Conservation (phyloP, 1,139 yeast genomes). For the Eremothecium cymbalariae region DNA sequence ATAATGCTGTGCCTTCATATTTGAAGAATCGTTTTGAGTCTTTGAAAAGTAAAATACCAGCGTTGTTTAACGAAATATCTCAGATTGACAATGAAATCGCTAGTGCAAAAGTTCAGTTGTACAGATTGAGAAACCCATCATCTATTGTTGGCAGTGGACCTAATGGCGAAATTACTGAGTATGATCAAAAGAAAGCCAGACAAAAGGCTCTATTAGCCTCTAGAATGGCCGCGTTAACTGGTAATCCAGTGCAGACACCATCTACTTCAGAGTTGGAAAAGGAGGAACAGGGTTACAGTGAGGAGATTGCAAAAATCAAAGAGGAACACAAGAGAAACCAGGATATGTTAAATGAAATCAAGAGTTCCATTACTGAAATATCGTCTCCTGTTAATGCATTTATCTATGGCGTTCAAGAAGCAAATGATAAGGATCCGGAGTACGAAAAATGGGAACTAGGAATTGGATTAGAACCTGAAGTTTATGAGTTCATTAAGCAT, state of each 20-base stretch:
- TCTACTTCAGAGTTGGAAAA: constrained; percentile 42
- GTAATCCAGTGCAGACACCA: constrained; percentile 45
- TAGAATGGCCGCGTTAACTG: constrained; percentile 88
- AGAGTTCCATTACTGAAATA: constrained; percentile 61
- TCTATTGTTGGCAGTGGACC: constrained; percentile 76
- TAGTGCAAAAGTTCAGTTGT: constrained; percentile 55
- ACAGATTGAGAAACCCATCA: constrained; percentile 58
- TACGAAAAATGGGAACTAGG: constrained; percentile 72
- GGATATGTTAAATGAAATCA: constrained; percentile 61
- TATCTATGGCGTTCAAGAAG: constrained; percentile 29
- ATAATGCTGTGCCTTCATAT: constrained; percentile 29
- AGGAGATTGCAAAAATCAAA: constrained; percentile 47
- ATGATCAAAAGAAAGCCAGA: constrained; percentile 69
- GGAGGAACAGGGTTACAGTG: constrained; percentile 50
- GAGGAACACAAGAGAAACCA: constrained; percentile 50
- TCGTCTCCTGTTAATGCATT: constrained; percentile 55
- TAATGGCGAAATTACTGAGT: constrained; percentile 73
- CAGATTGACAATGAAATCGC: constrained; percentile 61
- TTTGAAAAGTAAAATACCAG: constrained; percentile 64
- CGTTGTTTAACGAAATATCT: constrained; percentile 52
- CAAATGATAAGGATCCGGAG: constrained; percentile 41
- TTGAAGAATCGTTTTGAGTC: constrained; percentile 30
- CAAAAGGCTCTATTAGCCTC: constrained; percentile 71
- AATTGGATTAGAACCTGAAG: constrained; percentile 62
- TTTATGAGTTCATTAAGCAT: constrained; percentile 53